These are phyloP conservation scores for Hymenoscyphus repandus DNA, from an alignment of 2,329 filamentous ascomycete genomes.

Conservation along the genomic window DNA sequence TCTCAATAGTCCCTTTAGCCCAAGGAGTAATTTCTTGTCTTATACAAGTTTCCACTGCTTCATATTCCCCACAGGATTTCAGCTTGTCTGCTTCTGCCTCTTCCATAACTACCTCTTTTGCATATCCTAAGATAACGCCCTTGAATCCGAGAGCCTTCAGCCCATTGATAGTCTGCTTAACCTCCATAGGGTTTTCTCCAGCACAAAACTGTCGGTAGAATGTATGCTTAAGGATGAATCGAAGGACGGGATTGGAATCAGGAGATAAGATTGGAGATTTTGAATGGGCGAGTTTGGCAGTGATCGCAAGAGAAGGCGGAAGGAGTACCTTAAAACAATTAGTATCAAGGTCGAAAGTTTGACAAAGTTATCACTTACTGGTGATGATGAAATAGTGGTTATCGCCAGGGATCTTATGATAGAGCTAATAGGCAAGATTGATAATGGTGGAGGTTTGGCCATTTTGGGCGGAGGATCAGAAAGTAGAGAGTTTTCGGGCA, in stretches of 20 bases:
- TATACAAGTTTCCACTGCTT: constrained; percentile 44
- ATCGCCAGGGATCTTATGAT: constrained; percentile 66
- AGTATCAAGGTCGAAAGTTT: constrained; percentile 1
- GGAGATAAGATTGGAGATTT: constrained; percentile 63
- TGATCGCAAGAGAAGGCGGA: constrained; percentile 60
- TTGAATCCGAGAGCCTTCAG: constrained; percentile 73
- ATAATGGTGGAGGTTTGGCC: constrained; percentile 42
- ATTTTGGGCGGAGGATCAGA: constrained; percentile 13
- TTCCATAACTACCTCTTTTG: constrained; percentile 70
- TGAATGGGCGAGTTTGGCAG: constrained; percentile 66
- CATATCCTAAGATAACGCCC: constrained; percentile 81
- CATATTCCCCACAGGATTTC: constrained; percentile 39
- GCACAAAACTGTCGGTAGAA: constrained; percentile 92
- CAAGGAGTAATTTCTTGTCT: constrained; percentile 63
- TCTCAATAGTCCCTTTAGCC: constrained; percentile 69
- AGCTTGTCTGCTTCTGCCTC: constrained; percentile 46
- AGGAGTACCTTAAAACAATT: constrained; percentile 49
- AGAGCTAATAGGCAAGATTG: constrained; percentile 60
- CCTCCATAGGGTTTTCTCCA: constrained; percentile 67
- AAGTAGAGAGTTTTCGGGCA: constrained; percentile 8
- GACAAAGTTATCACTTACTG: constrained; percentile 23
- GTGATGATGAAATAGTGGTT: constrained; percentile 65
- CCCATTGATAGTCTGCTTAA: constrained; percentile 56
- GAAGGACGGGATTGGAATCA: constrained; percentile 68
- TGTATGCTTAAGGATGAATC: constrained; percentile 68